These are phyloP conservation scores for Aspergillus fijiensis DNA, from an alignment of 2,329 filamentous ascomycete species.

Conservation along the genomic window DNA sequence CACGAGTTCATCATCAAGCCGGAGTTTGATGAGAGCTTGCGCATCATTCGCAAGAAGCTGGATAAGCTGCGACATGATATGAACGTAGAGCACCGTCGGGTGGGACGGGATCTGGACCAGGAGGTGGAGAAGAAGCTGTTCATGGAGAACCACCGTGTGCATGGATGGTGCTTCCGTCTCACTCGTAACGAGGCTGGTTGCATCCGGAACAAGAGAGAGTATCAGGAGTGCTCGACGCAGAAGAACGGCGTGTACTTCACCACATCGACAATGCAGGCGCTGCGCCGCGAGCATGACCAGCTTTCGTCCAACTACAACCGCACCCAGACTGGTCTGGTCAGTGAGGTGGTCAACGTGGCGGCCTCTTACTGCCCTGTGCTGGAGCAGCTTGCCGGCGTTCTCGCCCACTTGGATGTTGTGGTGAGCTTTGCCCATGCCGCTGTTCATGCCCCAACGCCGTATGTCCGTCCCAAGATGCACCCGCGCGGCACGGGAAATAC, in stretches of 20 bases:
- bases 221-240: slow-evolving; percentile 94
- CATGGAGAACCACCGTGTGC: slow-evolving; percentile 90
- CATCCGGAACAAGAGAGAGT: slow-evolving; percentile 86
- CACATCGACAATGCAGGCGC: slow-evolving; percentile 73
- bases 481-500: slow-evolving; percentile 84
- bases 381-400: slow-evolving; percentile 80
- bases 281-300: slow-evolving; percentile 90
- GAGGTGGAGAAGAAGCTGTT: slow-evolving; percentile 99
- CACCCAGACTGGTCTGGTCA: slow-evolving; percentile 86
- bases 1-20: slow-evolving; percentile 99
- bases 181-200: slow-evolving; percentile 87
- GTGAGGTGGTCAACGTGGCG: slow-evolving; percentile 88
- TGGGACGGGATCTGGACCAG: slow-evolving; percentile 78
- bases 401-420: slow-evolving; percentile 93
- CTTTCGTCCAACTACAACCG: slow-evolving; percentile 92
- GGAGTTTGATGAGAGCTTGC: slow-evolving; percentile 87
- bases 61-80: slow-evolving; percentile 82
- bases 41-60: slow-evolving; percentile 85
- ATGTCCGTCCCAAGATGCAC: slow-evolving; percentile 88
- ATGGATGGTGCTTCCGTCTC: slow-evolving; percentile 94
- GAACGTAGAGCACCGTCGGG: slow-evolving; percentile 73
- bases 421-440: slow-evolving; percentile 91
- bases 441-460: slow-evolving; percentile 86
- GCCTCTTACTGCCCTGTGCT: slow-evolving; percentile 92
- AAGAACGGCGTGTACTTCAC: slow-evolving; percentile 99